Percentiles rank a stretch among this genome's conserved stretches.
phyloP scores from a whole-genome alignment of 352 stramenopile genomes.

The Pythium graminicola region DNA sequence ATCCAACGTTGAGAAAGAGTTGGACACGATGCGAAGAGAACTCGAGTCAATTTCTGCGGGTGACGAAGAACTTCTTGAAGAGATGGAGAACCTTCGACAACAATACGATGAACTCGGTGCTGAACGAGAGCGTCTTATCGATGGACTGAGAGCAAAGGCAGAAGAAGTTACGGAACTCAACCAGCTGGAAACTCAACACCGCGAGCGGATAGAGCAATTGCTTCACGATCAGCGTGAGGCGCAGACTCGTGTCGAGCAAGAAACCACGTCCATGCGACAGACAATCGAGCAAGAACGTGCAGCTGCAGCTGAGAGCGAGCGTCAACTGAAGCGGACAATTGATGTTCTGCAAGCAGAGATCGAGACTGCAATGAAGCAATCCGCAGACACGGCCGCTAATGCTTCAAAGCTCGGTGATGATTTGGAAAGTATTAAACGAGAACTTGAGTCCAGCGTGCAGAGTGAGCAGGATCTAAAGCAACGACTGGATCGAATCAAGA shows the following conservation, averaged over 20 bases:
- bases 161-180: constrained; percentile 10
- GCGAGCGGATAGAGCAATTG: background rate
- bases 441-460: background rate
- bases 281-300: constrained; percentile 12
- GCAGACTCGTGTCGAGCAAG: constrained; percentile 1
- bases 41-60: constrained; percentile 10
- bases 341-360: constrained; percentile 10
- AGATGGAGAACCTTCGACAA: constrained; percentile 6
- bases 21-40: constrained; percentile 1
- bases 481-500: background rate
- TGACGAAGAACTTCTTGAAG: constrained; percentile 13
- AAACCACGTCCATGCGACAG: constrained; percentile 5
- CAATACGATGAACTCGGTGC: constrained; percentile 2
- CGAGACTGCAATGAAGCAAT: background rate
- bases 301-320: constrained; percentile 1
- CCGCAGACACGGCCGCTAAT: background rate
- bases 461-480: constrained; percentile 5
- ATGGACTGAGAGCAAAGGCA: constrained; percentile 2
- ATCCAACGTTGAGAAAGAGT: background rate
- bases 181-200: constrained; percentile 2
- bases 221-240: constrained; percentile 11
- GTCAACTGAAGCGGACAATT: constrained; percentile 3
- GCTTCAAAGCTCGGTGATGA: background rate
- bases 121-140: constrained; percentile 6
- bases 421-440: background rate